Evolutionary conservation across 768 basidiomycete species (phyloP).

Genomic region (Boletus bicolor): DNA sequence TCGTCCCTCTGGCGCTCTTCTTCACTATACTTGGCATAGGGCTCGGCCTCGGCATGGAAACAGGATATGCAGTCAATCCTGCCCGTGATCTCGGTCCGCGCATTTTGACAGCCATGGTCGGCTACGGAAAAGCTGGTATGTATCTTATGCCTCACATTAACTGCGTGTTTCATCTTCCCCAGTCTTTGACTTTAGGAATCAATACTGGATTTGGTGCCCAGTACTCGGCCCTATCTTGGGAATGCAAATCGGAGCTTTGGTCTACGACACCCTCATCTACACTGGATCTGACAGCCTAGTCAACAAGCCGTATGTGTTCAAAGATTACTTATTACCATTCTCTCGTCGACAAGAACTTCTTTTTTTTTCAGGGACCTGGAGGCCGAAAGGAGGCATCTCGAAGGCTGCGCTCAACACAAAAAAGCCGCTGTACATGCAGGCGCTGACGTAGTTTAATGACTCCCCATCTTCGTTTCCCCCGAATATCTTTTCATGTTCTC

Average conservation of each 20-base stretch:
- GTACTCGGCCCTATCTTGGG: slow-evolving; percentile 59
- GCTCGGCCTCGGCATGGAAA: slow-evolving; percentile 58
- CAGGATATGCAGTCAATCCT: slow-evolving; percentile 65
- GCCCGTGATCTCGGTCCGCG: slow-evolving; percentile 73
- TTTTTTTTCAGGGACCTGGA: slow-evolving; percentile 9
- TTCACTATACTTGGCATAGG: slow-evolving; percentile 58
- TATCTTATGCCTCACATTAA: slow-evolving; percentile 23
- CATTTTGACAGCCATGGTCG: slow-evolving; percentile 66
- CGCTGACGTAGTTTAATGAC: slow-evolving; percentile 10
- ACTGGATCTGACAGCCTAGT: slow-evolving; percentile 52
- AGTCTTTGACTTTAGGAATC: slow-evolving; percentile 38
- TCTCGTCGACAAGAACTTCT: background rate
- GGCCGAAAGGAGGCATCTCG: slow-evolving; percentile 16
- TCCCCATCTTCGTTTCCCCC: background rate
- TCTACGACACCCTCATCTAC: slow-evolving; percentile 61
- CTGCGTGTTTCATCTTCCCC: background rate
- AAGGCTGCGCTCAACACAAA: slow-evolving; percentile 2
- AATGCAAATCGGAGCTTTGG: slow-evolving; percentile 47
- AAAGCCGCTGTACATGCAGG: background rate
- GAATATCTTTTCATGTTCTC: too few species aligned
- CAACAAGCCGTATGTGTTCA: slow-evolving; percentile 46
- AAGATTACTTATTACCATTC: background rate
- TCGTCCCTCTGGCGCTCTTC: slow-evolving; percentile 56
- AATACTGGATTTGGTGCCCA: slow-evolving; percentile 76
- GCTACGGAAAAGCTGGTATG: slow-evolving; percentile 54